These are phyloP conservation scores for Eimeria necatrix DNA, from an alignment of 169 alveolate genomes.

Conservation along the genomic window DNA sequence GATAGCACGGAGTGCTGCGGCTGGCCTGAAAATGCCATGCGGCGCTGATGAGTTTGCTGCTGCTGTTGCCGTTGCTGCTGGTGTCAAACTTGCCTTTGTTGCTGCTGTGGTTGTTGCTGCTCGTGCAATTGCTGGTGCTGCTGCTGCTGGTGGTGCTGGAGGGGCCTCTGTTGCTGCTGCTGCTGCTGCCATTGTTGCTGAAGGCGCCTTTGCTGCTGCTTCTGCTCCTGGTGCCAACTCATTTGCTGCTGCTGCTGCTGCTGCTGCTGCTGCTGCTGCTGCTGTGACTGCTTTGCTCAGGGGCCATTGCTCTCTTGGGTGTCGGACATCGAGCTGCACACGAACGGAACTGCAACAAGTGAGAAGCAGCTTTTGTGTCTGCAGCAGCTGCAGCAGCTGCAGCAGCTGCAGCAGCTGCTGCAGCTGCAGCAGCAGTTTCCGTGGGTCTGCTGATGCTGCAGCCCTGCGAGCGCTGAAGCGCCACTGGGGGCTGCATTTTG, in stretches of 20 bases:
- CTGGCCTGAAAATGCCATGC: neutral
- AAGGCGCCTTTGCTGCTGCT: neutral
- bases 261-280: conserved; percentile 44
- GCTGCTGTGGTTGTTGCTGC: neutral
- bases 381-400: neutral
- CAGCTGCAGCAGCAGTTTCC: neutral
- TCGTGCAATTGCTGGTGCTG: neutral
- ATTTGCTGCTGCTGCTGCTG: neutral
- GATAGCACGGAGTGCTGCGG: no score
- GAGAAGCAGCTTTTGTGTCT: neutral
- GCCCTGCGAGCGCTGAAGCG: neutral
- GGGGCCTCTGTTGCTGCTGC: neutral
- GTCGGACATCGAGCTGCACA: conserved; percentile 56
- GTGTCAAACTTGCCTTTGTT: neutral
- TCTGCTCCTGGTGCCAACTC: neutral
- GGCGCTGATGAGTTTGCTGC: neutral
- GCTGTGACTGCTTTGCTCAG: neutral
- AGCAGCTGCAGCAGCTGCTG: neutral
- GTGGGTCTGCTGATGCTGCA: neutral
- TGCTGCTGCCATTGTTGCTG: neutral
- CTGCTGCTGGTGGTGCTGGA: neutral
- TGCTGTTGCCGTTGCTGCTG: neutral
- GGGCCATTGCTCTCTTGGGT: conserved; percentile 64
- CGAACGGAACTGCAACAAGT: conserved; percentile 36
- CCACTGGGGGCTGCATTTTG: neutral